These are phyloP conservation scores for Pythium periplocum DNA, from an alignment of 352 stramenopile species.

Conservation along the genomic window DNA sequence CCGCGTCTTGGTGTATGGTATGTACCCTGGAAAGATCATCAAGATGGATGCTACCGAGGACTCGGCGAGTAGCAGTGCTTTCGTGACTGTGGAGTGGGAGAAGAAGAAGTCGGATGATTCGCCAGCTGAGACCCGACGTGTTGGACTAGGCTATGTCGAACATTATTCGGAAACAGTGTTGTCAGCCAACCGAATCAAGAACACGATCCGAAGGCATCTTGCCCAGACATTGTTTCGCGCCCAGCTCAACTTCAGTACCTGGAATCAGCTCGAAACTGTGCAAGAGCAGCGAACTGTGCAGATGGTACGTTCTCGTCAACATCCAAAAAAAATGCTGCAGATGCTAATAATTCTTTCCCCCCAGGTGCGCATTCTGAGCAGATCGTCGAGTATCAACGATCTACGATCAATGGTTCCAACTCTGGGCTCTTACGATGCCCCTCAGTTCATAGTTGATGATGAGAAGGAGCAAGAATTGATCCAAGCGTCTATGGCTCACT, in stretches of 20 bases:
- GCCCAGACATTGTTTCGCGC: constrained; percentile 74
- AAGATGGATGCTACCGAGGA: constrained; percentile 59
- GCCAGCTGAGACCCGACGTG: constrained; percentile 26
- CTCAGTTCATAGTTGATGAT: constrained; percentile 41
- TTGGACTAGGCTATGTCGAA: constrained; percentile 67
- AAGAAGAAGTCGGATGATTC: constrained; percentile 18
- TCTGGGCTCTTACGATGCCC: constrained; percentile 61
- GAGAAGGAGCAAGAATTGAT: constrained; percentile 53
- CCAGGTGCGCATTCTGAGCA: constrained; percentile 72
- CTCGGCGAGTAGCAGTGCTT: constrained; percentile 44
- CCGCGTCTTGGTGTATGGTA: constrained; percentile 74
- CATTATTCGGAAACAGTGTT: constrained; percentile 74
- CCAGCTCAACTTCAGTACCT: constrained; percentile 83
- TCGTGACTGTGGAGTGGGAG: constrained; percentile 54
- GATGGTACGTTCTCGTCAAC: constrained; percentile 26
- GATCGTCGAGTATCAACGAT: constrained; percentile 76
- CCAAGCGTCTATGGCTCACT: constrained; percentile 55
- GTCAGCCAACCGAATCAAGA: constrained; percentile 82
- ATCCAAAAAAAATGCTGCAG: not conserved
- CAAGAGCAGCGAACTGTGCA: constrained; percentile 81
- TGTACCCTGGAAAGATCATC: constrained; percentile 51
- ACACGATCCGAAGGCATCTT: constrained; percentile 59
- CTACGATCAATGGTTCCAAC: constrained; percentile 75
- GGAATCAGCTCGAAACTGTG: constrained; percentile 75
- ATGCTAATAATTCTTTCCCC: not conserved